Evolutionary conservation across 148 eudicot genomes (phyloP).

Genomic region (Heliamphora exappendiculata): DNA sequence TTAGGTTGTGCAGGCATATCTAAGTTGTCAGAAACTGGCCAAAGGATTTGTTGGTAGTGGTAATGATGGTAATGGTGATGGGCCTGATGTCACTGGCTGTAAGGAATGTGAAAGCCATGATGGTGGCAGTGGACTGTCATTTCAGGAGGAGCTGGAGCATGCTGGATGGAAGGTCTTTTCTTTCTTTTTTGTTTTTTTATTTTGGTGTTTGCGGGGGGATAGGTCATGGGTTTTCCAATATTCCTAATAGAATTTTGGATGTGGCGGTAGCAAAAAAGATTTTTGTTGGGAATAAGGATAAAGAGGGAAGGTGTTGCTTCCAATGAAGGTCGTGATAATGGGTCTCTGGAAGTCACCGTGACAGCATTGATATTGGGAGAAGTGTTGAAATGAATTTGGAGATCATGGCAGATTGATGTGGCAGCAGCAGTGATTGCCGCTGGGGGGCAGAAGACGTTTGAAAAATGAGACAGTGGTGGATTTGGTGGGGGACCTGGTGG

Average conservation of each 20-base stretch:
- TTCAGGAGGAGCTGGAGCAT: background rate
- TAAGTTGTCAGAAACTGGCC: background rate
- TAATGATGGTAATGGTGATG: too few relatives aligned
- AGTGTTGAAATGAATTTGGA: background rate
- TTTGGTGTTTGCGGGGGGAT: background rate
- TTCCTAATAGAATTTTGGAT: background rate
- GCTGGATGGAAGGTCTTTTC: background rate
- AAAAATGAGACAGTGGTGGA: background rate
- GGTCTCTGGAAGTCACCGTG: background rate
- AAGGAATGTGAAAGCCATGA: background rate
- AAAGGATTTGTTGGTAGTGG: background rate
- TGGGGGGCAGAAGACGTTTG: background rate
- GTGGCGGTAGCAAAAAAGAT: background rate
- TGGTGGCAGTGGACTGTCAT: background rate
- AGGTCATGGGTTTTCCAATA: background rate
- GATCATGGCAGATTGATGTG: background rate
- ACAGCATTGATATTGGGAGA: background rate
- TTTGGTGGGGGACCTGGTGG: background rate
- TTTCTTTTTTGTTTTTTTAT: background rate
- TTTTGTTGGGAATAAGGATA: too few relatives aligned
- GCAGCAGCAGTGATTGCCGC: background rate
- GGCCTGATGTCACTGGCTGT: background rate
- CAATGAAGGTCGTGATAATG: background rate
- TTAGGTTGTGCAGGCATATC: background rate
- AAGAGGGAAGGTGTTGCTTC: background rate